phyloP scores from a whole-genome alignment of 768 basidiomycete species.

The Tricholoma matsutake region DNA sequence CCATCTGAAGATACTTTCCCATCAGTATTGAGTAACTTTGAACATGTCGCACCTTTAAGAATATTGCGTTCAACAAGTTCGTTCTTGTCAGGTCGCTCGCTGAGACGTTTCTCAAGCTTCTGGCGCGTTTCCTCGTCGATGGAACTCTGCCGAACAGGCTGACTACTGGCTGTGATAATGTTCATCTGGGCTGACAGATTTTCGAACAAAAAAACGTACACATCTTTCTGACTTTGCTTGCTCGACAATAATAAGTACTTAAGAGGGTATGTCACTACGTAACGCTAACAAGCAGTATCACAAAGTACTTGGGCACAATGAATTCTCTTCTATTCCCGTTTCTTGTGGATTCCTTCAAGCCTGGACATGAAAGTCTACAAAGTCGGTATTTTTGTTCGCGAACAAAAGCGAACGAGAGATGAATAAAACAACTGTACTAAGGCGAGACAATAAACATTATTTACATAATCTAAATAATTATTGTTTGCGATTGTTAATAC shows the following conservation, averaged over 20 bases:
- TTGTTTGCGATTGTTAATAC: neutral
- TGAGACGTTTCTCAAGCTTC: slow-evolving; percentile 53
- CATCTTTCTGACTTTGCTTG: neutral
- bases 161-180: neutral
- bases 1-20: slow-evolving; percentile 43
- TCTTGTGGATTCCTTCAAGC: no score
- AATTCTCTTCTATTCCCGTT: neutral
- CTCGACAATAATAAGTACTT: neutral
- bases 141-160: slow-evolving; percentile 12
- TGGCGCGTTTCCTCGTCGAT: slow-evolving; percentile 26
- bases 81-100: slow-evolving; percentile 52
- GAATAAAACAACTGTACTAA: no score
- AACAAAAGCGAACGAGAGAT: no score
- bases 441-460: no score
- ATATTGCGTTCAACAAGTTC: slow-evolving; percentile 69
- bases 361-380: no score
- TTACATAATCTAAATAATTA: no score
- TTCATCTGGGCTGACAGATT: neutral
- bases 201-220: neutral
- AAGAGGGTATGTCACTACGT: neutral
- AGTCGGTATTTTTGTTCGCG: no score
- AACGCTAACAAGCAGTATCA: no score
- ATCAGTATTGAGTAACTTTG: neutral
- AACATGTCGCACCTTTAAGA: slow-evolving; percentile 47
- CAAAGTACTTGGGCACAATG: no score